A percentile compares a stretch with the other conserved stretches of the same genome.
Evolutionary conservation across 352 stramenopile species (phyloP).

Genomic region (Globisporangium irregulare): DNA sequence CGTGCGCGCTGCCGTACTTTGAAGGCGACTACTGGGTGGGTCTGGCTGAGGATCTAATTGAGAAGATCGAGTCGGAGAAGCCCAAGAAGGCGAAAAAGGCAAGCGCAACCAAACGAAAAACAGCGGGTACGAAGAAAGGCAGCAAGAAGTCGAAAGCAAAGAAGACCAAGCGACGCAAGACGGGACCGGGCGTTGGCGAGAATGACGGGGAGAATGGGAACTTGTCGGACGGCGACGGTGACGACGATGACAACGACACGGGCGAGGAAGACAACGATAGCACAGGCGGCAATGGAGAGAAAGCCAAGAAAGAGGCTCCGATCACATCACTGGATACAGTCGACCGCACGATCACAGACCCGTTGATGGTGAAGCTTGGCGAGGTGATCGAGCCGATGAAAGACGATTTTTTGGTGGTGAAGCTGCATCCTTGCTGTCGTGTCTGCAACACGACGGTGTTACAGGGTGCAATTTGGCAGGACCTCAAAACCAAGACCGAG

Average conservation of each 20-base stretch:
- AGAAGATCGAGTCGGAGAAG: slow-evolving; percentile 87
- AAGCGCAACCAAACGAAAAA: slow-evolving; percentile 60
- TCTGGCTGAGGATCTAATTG: slow-evolving; percentile 83
- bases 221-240: slow-evolving; percentile 41
- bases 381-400: slow-evolving; percentile 90
- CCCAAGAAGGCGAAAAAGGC: slow-evolving; percentile 74
- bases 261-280: slow-evolving; percentile 15
- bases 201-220: slow-evolving; percentile 39
- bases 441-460: slow-evolving; percentile 76
- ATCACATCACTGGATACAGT: slow-evolving; percentile 62
- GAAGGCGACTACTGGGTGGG: slow-evolving; percentile 89
- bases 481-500: slow-evolving; percentile 61
- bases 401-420: slow-evolving; percentile 88
- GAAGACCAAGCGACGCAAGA: slow-evolving; percentile 75
- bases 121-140: slow-evolving; percentile 56
- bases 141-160: slow-evolving; percentile 78
- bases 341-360: slow-evolving; percentile 66
- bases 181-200: slow-evolving; percentile 19
- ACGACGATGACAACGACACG: slow-evolving; percentile 37
- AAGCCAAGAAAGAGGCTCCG: slow-evolving; percentile 28
- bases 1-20: slow-evolving; percentile 82
- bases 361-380: slow-evolving; percentile 82
- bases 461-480: slow-evolving; percentile 65
- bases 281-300: slow-evolving; percentile 22
- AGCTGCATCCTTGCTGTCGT: slow-evolving; percentile 79